Percentiles rank a stretch among this genome's conserved stretches.
Evolutionary conservation across 768 basidiomycete species (phyloP).

Genomic region (Podaxis sp.): DNA sequence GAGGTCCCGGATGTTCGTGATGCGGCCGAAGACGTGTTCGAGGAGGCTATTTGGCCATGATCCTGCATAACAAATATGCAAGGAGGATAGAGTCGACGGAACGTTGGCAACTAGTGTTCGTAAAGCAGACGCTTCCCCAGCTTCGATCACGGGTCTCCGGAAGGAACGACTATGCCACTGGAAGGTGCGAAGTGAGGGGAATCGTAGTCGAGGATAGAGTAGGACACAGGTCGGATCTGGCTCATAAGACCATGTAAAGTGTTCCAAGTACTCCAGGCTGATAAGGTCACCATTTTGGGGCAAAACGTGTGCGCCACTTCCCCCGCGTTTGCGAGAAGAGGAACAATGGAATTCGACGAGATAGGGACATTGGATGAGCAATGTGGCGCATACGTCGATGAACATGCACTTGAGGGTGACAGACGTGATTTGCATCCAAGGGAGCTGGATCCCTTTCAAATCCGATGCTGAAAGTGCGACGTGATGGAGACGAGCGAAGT

Average conservation of each 20-base stretch:
- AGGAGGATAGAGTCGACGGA: neutral
- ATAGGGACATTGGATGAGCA: neutral
- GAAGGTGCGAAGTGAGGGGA: neutral
- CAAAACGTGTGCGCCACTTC: neutral
- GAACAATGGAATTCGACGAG: neutral
- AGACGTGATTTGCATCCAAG: constrained; percentile 6
- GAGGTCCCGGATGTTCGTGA: neutral
- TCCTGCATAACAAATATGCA: neutral
- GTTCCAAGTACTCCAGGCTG: neutral
- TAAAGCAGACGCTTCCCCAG: neutral
- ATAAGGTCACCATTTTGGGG: neutral
- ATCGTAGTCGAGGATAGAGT: neutral
- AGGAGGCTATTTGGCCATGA: neutral
- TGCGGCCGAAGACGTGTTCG: neutral
- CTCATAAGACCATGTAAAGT: neutral
- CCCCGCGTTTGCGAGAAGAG: neutral
- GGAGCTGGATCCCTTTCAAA: neutral
- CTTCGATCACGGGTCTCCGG: neutral
- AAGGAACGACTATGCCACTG: neutral
- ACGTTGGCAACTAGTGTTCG: neutral
- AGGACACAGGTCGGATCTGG: neutral
- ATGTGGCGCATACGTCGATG: neutral
- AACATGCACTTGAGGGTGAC: neutral
- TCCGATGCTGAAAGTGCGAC: neutral
- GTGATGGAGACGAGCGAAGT: neutral